Evolutionary conservation across 2,329 filamentous ascomycete species (phyloP), one percentile per base, ranked within the genome.

Genomic region (Exophiala spinifera): DNA sequence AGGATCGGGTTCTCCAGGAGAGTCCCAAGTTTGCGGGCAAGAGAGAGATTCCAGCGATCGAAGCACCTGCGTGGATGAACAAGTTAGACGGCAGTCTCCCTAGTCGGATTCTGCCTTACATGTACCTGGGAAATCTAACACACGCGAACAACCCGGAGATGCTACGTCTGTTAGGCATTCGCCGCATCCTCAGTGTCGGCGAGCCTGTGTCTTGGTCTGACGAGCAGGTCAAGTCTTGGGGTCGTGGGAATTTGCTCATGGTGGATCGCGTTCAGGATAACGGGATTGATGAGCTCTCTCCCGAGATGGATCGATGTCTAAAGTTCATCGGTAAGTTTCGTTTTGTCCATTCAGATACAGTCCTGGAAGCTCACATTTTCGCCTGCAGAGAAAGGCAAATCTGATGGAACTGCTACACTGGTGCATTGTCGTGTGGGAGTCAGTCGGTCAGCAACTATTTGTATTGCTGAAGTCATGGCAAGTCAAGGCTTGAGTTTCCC

Each of bases 381-480:
- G 28, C 28, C 28, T 31, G 28, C 64, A 96, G 94, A 90, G 63
- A 84, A 85, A 63, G 91, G 92, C 33, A 88, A 87, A 67, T 74
- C 74, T 34, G 87, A 88, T 40, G 86, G 87, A 25, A 89, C 83
- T 3, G 90, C 92, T 20, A 97, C 94, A 0, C 79, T 99, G 53
- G 94, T 99, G 14, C 94, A 99, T 70, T 99, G 94, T 69, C 87
- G 94, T 15, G 94, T 99, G 6, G 94, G 94, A 45, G 94, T 99
- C 51, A 96, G 91, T 47, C 84, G 94, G 48, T 96, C 90, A 59
- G 94, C 94, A 11, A 99, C 92, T 1, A 96, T 99, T 58, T 97
- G 94, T 69, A 99, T 99, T 65, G 94, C 94, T n/a, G 91, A 97
- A 71, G 90, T 97, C 33, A 99, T 99, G 94, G 85, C 86, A 33